These are phyloP conservation scores for Ophiosphaerella narmari DNA, from an alignment of 2,329 filamentous ascomycete species.

Conservation along the genomic window DNA sequence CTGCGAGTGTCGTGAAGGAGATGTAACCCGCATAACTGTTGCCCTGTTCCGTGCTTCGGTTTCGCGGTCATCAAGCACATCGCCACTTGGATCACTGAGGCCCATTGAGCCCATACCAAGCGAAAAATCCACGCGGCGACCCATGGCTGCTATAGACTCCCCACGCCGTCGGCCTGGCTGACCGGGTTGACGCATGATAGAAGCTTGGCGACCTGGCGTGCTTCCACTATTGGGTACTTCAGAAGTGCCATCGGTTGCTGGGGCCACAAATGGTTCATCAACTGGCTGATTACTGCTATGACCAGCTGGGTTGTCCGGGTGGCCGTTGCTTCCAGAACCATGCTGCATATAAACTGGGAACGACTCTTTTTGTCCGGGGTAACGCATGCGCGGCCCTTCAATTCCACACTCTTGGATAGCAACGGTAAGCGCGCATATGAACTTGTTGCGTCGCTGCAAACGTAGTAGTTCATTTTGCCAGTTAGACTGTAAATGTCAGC, in stretches of 20 bases:
- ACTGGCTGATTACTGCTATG: conserved; percentile 40
- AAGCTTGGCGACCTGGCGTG: conserved; percentile 47
- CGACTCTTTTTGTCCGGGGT: conserved; percentile 68
- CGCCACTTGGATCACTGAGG: conserved; percentile 63
- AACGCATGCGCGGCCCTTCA: conserved; percentile 77
- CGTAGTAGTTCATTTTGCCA: conserved; percentile 94
- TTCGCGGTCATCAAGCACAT: conserved; percentile 65
- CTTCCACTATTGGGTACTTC: conserved; percentile 6
- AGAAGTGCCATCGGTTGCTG: conserved; percentile 25
- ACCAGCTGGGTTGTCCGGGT: conserved; percentile 52
- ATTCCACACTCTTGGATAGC: conserved; percentile 83
- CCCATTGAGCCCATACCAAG: conserved; percentile 67
- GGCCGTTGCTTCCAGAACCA: conserved; percentile 48
- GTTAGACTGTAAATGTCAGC: conserved; percentile 60
- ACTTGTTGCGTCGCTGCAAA: conserved; percentile 88
- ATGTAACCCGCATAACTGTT: conserved; percentile 47
- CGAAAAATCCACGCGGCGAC: conserved; percentile 71
- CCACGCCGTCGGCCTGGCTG: conserved; percentile 51
- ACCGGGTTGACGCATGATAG: conserved; percentile 60
- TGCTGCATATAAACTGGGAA: conserved; percentile 69
- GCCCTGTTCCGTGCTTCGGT: conserved; percentile 40
- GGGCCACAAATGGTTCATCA: conserved; percentile 51
- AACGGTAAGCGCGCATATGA: conserved; percentile 88
- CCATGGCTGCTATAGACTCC: conserved; percentile 62
- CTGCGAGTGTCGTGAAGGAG: conserved; percentile 40